A percentile compares a stretch with the other conserved stretches of the same genome.
Evolutionary conservation across 345 rosid species (phyloP).

Genomic region (Arabidopsis suecica): DNA sequence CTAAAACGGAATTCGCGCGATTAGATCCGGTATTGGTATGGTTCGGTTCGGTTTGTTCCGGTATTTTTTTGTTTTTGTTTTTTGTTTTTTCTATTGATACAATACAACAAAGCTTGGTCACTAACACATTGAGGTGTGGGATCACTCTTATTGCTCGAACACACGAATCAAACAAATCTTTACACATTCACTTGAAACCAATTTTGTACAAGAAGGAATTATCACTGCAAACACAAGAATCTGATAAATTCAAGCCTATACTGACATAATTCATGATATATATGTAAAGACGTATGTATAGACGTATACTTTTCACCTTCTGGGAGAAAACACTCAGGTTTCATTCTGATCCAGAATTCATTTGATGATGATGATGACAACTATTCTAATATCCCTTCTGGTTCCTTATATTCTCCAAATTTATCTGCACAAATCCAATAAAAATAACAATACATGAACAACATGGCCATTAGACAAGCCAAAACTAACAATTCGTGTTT

Average conservation of each 20-base stretch:
- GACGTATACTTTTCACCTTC: slow-evolving; percentile 18
- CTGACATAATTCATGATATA: slow-evolving; percentile 15
- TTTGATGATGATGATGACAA: slow-evolving; percentile 14
- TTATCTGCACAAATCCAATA: slow-evolving; percentile 39
- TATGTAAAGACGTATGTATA: slow-evolving; percentile 13
- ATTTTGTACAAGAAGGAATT: slow-evolving; percentile 22
- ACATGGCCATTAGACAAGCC: not conserved
- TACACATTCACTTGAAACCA: slow-evolving; percentile 15
- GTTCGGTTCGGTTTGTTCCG: not conserved
- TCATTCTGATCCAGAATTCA: slow-evolving; percentile 11
- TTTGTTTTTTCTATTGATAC: not conserved
- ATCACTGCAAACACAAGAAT: slow-evolving; percentile 10
- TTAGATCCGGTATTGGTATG: not conserved
- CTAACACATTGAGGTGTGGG: not conserved
- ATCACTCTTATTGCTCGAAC: not conserved
- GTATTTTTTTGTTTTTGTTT: not conserved
- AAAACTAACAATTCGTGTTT: not conserved
- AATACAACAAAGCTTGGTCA: not conserved
- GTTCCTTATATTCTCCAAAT: slow-evolving; percentile 42
- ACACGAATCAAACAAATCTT: slow-evolving; percentile 19
- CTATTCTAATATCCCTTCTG: slow-evolving; percentile 22
- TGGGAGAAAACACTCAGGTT: slow-evolving; percentile 21
- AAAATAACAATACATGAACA: slow-evolving; percentile 7
- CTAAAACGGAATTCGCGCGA: not conserved
- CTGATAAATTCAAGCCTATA: slow-evolving; percentile 22